These are phyloP conservation scores for Massarina eburnea DNA, from an alignment of 2,329 filamentous ascomycete genomes.

Conservation along the genomic window DNA sequence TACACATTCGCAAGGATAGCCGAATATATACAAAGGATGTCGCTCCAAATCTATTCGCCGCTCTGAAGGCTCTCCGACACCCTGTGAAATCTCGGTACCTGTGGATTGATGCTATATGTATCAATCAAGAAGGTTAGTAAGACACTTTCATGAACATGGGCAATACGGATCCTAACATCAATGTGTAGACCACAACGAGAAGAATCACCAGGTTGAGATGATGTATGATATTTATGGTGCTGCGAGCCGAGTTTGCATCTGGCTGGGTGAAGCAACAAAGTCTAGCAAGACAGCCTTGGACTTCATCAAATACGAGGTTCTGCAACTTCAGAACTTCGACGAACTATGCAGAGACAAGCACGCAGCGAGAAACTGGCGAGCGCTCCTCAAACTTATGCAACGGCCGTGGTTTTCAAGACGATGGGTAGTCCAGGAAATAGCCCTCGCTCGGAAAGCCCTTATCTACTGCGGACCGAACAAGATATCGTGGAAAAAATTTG, in stretches of 20 bases:
- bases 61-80: slow-evolving; percentile 8
- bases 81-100: slow-evolving; percentile 2
- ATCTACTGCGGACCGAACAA: slow-evolving; percentile 44
- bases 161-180: no score
- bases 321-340: slow-evolving; percentile 38
- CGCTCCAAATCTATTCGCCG: slow-evolving; percentile 7
- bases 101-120: slow-evolving; percentile 16
- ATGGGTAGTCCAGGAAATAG: slow-evolving; percentile 50
- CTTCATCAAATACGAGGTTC: slow-evolving; percentile 36
- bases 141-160: neutral
- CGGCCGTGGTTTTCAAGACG: slow-evolving; percentile 44
- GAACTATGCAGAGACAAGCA: slow-evolving; percentile 21
- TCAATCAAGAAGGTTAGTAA: slow-evolving; percentile 11
- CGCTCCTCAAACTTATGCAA: slow-evolving; percentile 41
- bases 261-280: slow-evolving; percentile 30
- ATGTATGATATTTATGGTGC: slow-evolving; percentile 20
- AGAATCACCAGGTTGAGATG: slow-evolving; percentile 22
- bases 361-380: slow-evolving; percentile 28
- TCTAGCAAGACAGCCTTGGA: slow-evolving; percentile 30
- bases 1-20: neutral
- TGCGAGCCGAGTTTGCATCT: slow-evolving; percentile 15
- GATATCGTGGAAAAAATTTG: slow-evolving; percentile 43
- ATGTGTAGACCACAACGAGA: no score
- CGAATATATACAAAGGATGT: slow-evolving; percentile 4
- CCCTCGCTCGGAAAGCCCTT: slow-evolving; percentile 34